Conservation (phyloP, 495 filamentous ascomycete genomes). For the Poronia punctata region DNA sequence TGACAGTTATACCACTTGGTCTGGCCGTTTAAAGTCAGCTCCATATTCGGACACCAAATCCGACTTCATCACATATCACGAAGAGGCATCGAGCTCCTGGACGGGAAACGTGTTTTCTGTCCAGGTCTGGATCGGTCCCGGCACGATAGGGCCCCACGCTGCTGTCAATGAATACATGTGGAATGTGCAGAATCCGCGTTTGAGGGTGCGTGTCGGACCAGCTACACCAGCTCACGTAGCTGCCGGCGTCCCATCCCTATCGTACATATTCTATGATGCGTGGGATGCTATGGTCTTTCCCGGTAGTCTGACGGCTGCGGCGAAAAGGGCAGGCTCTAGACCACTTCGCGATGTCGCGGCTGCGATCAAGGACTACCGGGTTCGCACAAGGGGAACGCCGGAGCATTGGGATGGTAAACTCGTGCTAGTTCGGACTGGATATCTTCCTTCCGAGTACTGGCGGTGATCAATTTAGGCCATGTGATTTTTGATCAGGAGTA, state of each 20-base stretch:
- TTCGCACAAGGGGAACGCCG: conserved; percentile 20
- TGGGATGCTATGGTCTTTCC: conserved; percentile 33
- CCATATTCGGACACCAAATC: conserved; percentile 18
- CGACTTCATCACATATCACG: conserved; percentile 15
- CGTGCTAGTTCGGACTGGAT: conserved; percentile 16
- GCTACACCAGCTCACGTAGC: conserved; percentile 33
- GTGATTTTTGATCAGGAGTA: background rate
- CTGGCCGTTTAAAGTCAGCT: conserved; percentile 19
- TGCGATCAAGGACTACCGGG: conserved; percentile 31
- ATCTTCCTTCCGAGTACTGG: conserved; percentile 18
- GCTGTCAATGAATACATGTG: conserved; percentile 35
- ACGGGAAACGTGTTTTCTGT: conserved; percentile 19
- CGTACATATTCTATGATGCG: conserved; percentile 30
- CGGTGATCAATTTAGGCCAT: conserved; percentile 5
- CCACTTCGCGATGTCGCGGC: conserved; percentile 33
- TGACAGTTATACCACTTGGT: conserved; percentile 13
- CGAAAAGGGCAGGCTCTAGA: conserved; percentile 9
- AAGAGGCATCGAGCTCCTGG: conserved; percentile 16
- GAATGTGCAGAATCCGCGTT: conserved; percentile 19
- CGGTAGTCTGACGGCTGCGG: conserved; percentile 13
- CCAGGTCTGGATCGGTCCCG: conserved; percentile 33
- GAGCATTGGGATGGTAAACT: conserved; percentile 24
- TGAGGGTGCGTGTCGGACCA: conserved; percentile 25
- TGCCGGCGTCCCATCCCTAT: conserved; percentile 32
- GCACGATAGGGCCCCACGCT: conserved; percentile 13